phyloP scores from a whole-genome alignment of 129 eudicot species.

The Oenanthe sinensis region DNA sequence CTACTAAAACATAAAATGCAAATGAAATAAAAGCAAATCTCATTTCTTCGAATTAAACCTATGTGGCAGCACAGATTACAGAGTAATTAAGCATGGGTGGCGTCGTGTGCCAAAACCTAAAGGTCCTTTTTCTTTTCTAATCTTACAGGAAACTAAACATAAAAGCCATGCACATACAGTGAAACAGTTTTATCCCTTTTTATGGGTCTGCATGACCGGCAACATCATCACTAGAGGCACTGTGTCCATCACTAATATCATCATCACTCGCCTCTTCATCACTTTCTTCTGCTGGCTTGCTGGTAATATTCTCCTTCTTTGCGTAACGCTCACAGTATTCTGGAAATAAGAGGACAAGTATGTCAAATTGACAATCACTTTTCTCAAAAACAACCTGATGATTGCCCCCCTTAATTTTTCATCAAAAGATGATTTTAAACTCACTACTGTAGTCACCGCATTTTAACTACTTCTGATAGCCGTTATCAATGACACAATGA shows the following conservation, averaged over 20 bases:
- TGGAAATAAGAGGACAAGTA: conserved; percentile 15
- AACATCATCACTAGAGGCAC: conserved; percentile 53
- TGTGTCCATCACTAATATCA: conserved; percentile 47
- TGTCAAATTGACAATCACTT: not conserved
- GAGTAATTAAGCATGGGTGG: conserved; percentile 26
- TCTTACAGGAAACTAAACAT: conserved; percentile 45
- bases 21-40: conserved; percentile 1
- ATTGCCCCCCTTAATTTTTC: no score
- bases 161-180: conserved; percentile 15
- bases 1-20: not conserved
- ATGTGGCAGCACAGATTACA: conserved; percentile 19
- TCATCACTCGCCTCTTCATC: conserved; percentile 64
- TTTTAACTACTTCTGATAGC: not conserved
- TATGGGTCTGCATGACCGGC: conserved; percentile 51
- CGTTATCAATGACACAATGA: not conserved
- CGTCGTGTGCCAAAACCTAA: conserved; percentile 12
- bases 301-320: conserved; percentile 49
- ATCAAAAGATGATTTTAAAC: not conserved
- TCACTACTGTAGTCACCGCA: not conserved
- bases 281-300: conserved; percentile 44
- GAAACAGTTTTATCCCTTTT: conserved; percentile 16
- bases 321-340: conserved; percentile 75
- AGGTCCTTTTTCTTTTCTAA: conserved; percentile 16
- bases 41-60: conserved; percentile 6
- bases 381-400: not conserved